Evolutionary conservation across 495 filamentous ascomycete genomes (phyloP).

Genomic region (Beverwykella pulmonaria): DNA sequence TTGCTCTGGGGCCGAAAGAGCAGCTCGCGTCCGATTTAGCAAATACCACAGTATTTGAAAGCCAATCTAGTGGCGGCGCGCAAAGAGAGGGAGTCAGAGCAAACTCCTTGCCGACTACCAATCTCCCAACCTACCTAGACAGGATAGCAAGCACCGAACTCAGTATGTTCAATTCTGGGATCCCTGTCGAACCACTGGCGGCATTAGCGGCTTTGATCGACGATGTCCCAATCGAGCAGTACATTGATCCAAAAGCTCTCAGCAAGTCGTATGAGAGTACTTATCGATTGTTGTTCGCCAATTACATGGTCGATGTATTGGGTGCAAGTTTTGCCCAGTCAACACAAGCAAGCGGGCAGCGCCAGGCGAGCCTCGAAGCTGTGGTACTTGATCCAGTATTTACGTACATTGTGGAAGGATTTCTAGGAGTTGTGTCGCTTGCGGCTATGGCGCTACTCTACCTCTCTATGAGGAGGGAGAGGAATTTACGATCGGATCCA

Average conservation of each 20-base stretch:
- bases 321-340: neutral
- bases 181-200: no score
- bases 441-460: conserved; percentile 36
- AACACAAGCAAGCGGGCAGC: neutral
- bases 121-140: conserved; percentile 8
- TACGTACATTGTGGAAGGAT: conserved; percentile 46
- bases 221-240: conserved; percentile 33
- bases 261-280: conserved; percentile 39
- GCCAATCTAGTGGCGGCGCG: neutral
- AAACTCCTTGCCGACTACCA: conserved; percentile 3
- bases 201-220: conserved; percentile 37
- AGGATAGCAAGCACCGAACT: conserved; percentile 25
- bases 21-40: conserved; percentile 37
- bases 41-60: conserved; percentile 7
- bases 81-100: conserved; percentile 1
- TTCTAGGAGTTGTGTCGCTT: conserved; percentile 43
- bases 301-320: conserved; percentile 41
- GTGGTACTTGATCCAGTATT: conserved; percentile 48
- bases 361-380: conserved; percentile 20
- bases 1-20: conserved; percentile 26
- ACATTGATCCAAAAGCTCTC: conserved; percentile 39
- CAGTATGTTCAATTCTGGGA: conserved; percentile 41
- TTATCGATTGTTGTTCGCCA: conserved; percentile 48
- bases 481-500: conserved; percentile 36
- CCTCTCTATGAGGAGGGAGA: conserved; percentile 15